Evolutionary conservation across 306 rosid species (phyloP).

Genomic region (Lablab purpureus): DNA sequence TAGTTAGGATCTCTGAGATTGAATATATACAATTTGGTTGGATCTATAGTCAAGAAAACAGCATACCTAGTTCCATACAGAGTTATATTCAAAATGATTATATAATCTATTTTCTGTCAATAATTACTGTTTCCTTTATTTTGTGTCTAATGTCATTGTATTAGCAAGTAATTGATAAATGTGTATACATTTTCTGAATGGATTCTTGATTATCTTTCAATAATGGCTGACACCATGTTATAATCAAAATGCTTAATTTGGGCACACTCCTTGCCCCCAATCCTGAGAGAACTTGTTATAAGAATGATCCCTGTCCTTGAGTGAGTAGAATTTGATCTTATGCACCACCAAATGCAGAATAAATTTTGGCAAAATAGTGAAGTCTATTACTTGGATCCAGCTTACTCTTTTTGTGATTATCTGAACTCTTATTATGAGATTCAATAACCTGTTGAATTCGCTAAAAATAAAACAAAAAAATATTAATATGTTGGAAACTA

Average conservation of each 20-base stretch:
- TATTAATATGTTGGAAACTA: neutral
- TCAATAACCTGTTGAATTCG: slow-evolving; percentile 11
- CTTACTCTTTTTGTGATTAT: slow-evolving; percentile 3
- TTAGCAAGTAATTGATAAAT: neutral
- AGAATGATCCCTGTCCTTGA: slow-evolving; percentile 8
- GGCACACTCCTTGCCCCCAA: neutral
- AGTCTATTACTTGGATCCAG: neutral
- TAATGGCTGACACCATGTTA: neutral
- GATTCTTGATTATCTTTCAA: neutral
- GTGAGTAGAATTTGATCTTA: slow-evolving; percentile 19
- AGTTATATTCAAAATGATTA: slow-evolving; percentile 8
- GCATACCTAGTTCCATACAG: neutral
- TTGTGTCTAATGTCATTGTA: neutral
- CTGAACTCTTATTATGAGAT: neutral
- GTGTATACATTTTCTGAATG: neutral
- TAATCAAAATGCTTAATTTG: neutral
- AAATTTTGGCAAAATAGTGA: neutral
- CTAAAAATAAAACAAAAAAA: neutral
- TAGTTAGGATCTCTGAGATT: neutral
- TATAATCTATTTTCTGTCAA: neutral
- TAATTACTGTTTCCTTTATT: neutral
- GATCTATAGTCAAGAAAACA: neutral
- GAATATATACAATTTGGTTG: neutral
- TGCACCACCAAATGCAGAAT: neutral
- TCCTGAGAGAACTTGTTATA: neutral